Evolutionary conservation across 768 basidiomycete genomes (phyloP).

Genomic region (Filobasidium floriforme): DNA sequence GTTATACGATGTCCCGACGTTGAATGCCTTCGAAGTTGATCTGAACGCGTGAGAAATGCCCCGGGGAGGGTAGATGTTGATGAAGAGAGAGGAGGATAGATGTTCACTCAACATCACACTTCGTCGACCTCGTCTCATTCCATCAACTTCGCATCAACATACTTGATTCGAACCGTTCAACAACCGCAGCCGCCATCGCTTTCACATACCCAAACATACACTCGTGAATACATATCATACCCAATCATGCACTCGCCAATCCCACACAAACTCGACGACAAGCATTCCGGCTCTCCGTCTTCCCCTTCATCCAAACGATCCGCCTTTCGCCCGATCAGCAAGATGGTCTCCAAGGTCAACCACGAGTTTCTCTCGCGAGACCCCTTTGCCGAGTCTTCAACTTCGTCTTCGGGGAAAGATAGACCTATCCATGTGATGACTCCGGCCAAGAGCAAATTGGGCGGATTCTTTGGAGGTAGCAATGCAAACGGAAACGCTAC

Average conservation of each 20-base stretch:
- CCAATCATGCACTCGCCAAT: background rate
- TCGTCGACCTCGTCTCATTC: no score
- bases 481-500: constrained; percentile 8
- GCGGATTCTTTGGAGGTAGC: constrained; percentile 4
- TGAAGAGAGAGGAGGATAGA: background rate
- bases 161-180: background rate
- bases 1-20: no score
- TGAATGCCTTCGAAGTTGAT: no score
- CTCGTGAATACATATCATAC: background rate
- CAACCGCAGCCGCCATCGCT: background rate
- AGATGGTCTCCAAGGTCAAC: constrained; percentile 15
- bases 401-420: background rate
- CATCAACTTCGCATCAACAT: no score
- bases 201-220: no score
- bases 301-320: constrained; percentile 16
- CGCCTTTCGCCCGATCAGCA: constrained; percentile 19
- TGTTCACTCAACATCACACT: background rate
- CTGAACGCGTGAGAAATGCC: background rate
- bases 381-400: background rate
- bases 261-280: background rate
- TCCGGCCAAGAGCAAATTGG: constrained; percentile 12
- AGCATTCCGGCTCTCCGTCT: background rate
- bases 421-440: constrained; percentile 17
- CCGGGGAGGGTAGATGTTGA: background rate
- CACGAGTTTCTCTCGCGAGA: constrained; percentile 8